A percentile compares a stretch with the other conserved stretches of the same genome.
phyloP scores from a whole-genome alignment of 805 yeast species.

The Zygoascus bituminiphila region DNA sequence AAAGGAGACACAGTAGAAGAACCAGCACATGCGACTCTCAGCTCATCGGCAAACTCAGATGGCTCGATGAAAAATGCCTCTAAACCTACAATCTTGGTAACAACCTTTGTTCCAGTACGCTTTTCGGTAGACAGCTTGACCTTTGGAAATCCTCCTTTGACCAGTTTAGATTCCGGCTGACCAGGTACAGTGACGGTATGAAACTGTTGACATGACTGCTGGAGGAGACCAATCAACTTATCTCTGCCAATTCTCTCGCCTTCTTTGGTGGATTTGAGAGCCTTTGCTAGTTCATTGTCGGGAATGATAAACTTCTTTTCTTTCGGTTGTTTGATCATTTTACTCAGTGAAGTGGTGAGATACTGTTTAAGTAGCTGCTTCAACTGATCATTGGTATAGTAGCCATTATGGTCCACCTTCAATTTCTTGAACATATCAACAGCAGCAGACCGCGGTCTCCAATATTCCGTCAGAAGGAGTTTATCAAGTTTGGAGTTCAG shows the following conservation, averaged over 20 bases:
- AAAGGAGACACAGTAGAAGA: constrained; percentile 53
- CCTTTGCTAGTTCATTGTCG: constrained; percentile 45
- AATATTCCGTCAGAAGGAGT: constrained; percentile 21
- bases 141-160: constrained; percentile 61
- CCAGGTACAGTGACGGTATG: constrained; percentile 42
- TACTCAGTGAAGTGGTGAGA: constrained; percentile 32
- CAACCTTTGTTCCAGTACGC: constrained; percentile 71
- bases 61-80: constrained; percentile 62
- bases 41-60: constrained; percentile 53
- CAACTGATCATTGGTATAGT: constrained; percentile 49
- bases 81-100: constrained; percentile 64
- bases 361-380: constrained; percentile 47
- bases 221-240: constrained; percentile 32
- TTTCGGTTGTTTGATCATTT: constrained; percentile 46
- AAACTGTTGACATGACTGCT: constrained; percentile 37
- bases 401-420: constrained; percentile 16
- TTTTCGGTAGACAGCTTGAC: constrained; percentile 61
- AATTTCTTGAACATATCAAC: constrained; percentile 17
- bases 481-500: constrained; percentile 5
- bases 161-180: constrained; percentile 34
- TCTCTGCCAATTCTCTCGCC: constrained; percentile 26
- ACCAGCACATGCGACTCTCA: constrained; percentile 80
- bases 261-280: constrained; percentile 30
- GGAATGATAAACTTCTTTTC: constrained; percentile 33
- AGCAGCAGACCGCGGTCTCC: constrained; percentile 24